Evolutionary conservation across 257 asterid genomes (phyloP).

Genomic region (Solanum tacnaense): DNA sequence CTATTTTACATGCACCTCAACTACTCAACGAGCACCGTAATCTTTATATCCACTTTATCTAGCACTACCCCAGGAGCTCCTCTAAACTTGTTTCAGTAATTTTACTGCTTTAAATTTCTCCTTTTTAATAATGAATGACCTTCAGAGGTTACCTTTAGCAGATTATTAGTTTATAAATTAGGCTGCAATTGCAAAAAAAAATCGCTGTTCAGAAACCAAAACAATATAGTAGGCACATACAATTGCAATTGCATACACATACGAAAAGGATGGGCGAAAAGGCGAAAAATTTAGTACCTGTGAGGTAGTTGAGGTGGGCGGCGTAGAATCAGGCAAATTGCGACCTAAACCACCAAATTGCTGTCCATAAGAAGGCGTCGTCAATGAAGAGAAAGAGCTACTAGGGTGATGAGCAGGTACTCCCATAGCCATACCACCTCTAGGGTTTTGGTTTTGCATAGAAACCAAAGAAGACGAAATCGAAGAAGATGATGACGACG

Average conservation of each 20-base stretch:
- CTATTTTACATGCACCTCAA: neutral
- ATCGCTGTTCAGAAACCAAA: neutral
- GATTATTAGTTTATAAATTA: neutral
- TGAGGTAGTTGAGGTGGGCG: slow-evolving; percentile 11
- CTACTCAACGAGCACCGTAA: neutral
- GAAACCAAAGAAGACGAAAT: slow-evolving; percentile 2
- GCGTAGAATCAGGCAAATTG: slow-evolving; percentile 15
- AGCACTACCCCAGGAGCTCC: neutral
- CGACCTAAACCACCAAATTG: slow-evolving; percentile 33
- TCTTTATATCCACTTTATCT: neutral
- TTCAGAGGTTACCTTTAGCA: neutral
- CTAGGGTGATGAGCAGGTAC: slow-evolving; percentile 70
- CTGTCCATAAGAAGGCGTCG: slow-evolving; percentile 48
- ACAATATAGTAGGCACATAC: neutral
- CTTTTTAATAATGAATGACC: neutral
- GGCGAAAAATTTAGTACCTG: neutral
- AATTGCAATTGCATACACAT: neutral
- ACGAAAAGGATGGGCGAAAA: neutral
- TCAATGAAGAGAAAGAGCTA: slow-evolving; percentile 47
- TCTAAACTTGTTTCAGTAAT: neutral
- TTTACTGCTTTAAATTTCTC: neutral
- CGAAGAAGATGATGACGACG: slow-evolving; percentile 32
- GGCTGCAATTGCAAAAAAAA: neutral
- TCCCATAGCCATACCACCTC: slow-evolving; percentile 62
- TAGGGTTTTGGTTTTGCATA: slow-evolving; percentile 20